Conservation (phyloP, 306 rosid species). For the Citrullus colocynthis region DNA sequence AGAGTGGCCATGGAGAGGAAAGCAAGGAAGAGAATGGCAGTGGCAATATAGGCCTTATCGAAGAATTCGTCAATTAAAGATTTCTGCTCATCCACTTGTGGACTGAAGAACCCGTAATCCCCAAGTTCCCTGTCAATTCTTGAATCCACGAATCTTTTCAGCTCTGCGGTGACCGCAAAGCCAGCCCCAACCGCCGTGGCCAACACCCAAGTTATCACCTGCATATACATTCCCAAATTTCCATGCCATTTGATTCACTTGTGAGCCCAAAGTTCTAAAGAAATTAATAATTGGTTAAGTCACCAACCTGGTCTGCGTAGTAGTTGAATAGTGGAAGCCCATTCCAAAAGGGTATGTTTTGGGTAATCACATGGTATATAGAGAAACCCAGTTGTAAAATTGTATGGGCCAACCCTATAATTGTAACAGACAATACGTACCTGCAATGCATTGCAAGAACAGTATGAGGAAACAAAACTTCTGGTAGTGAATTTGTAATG, state of each 20-base stretch:
- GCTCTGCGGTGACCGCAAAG: neutral
- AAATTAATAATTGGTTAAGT: neutral
- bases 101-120: neutral
- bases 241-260: neutral
- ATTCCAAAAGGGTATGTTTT: conserved; percentile 27
- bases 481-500: neutral
- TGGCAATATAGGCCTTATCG: neutral
- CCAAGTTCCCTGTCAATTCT: neutral
- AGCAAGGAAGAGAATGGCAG: neutral
- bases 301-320: conserved; percentile 36
- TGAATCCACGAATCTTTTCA: neutral
- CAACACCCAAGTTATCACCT: neutral
- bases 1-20: neutral
- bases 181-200: neutral
- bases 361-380: conserved; percentile 20
- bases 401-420: neutral
- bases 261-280: neutral
- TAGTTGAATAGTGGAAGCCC: conserved; percentile 42
- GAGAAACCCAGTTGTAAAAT: conserved; percentile 10
- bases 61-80: neutral
- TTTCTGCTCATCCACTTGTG: neutral
- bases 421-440: neutral
- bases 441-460: neutral
- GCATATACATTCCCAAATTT: neutral
- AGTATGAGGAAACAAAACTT: neutral